Evolutionary conservation across 202 grass and related monocot species (phyloP).

Genomic region (Musa balbisiana): DNA sequence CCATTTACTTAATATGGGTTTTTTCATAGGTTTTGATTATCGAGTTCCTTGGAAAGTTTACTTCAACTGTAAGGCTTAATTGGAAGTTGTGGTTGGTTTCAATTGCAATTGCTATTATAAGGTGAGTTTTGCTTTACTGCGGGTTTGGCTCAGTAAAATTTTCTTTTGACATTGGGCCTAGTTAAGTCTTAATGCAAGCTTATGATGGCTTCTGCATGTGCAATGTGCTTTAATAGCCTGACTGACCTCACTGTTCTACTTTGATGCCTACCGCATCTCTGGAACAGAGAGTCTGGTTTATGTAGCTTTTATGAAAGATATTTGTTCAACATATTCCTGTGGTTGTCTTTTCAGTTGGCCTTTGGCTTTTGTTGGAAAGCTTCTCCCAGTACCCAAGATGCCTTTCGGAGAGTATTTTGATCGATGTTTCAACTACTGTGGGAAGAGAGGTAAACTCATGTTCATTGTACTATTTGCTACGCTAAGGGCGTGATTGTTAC

Average conservation of each 20-base stretch:
- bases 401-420: not conserved
- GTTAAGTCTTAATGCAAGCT: too few species aligned
- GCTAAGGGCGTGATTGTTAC: too few species aligned
- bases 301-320: too few species aligned
- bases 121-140: constrained; percentile 5
- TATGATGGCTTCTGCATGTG: too few species aligned
- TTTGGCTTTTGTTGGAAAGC: not conserved
- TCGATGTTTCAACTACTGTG: not conserved
- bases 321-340: not conserved
- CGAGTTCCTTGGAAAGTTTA: constrained; percentile 90
- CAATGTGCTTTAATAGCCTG: too few species aligned
- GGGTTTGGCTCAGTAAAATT: too few species aligned
- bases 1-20: not conserved
- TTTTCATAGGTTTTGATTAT: constrained; percentile 56
- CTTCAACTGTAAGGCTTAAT: constrained; percentile 49
- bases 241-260: too few species aligned
- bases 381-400: not conserved
- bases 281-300: too few species aligned
- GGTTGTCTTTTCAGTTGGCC: constrained; percentile 10
- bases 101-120: constrained; percentile 48
- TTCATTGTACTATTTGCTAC: too few species aligned
- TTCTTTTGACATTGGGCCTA: too few species aligned
- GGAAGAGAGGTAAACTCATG: too few species aligned
- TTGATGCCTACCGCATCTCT: too few species aligned
- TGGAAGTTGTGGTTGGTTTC: constrained; percentile 89